phyloP scores from a whole-genome alignment of 1,139 yeast species.

The Suhomyces bolitotheri region DNA sequence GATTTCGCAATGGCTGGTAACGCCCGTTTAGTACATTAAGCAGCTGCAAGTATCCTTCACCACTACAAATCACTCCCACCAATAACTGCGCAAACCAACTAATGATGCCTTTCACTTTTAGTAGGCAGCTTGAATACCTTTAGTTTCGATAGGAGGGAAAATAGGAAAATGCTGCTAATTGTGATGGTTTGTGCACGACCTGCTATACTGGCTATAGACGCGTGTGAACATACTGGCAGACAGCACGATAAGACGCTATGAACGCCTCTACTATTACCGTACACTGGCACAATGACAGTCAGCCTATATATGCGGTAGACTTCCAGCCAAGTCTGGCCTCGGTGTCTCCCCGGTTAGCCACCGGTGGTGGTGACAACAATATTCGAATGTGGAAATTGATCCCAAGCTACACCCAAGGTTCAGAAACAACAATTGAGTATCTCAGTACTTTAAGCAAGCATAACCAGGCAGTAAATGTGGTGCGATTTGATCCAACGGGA shows the following conservation, averaged over 20 bases:
- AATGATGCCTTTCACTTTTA: too few species aligned
- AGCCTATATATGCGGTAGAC: slow-evolving; percentile 81
- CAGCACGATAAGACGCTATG: slow-evolving; percentile 29
- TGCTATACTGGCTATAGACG: too few species aligned
- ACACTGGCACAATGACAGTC: slow-evolving; percentile 80
- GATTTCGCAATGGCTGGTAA: too few species aligned
- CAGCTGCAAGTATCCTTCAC: too few species aligned
- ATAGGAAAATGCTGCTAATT: too few species aligned
- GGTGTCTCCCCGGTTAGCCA: slow-evolving; percentile 55
- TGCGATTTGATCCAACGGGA: slow-evolving; percentile 73
- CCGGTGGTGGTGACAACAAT: slow-evolving; percentile 95
- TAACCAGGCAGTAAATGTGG: slow-evolving; percentile 92
- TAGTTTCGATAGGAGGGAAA: too few species aligned
- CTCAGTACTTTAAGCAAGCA: slow-evolving; percentile 81
- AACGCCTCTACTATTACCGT: slow-evolving; percentile 64
- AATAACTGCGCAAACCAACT: too few species aligned
- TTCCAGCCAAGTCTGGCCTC: slow-evolving; percentile 57
- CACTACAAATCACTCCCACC: too few species aligned
- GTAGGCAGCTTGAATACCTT: too few species aligned
- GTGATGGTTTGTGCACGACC: too few species aligned
- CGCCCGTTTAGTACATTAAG: too few species aligned
- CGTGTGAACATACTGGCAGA: too few species aligned
- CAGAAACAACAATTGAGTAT: slow-evolving; percentile 48
- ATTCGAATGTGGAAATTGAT: slow-evolving; percentile 62
- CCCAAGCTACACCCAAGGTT: slow-evolving; percentile 2